Evolutionary conservation across 345 rosid species (phyloP), one percentile per base, ranked within the genome.

Genomic region (Corchorus capsularis): DNA sequence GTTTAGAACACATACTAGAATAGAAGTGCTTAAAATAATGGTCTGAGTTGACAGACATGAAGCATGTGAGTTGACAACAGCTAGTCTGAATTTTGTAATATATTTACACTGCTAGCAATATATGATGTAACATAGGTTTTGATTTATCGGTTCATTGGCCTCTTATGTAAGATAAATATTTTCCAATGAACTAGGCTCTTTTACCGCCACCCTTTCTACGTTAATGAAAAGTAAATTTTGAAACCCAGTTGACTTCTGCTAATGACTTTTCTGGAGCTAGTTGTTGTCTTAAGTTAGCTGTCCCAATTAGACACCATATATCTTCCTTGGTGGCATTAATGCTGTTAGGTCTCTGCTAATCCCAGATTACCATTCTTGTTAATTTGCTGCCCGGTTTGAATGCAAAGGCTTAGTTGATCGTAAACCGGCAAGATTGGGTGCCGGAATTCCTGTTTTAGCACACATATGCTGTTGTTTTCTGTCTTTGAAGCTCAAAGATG

Each of bases 11-110:
- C 73, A 52, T 69, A 9, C 15, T 52, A 17, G 8, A 35, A 34
- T 52, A 69, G 32, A 52, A 69, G 61, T 34, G 32, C 45, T 17
- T 60, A 73, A 61, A 27, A n/a, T 59, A 59, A 57, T 47, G 11
- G 62, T 55, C 47, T 55, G 75, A 41, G 52, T 43, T 39, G 13
- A 37, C 68, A 15, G 60, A 60, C 53, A n/a, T 46, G 27, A 27
- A 11, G 27, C 41, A 55, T 52, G 49, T 49, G 59, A n/a, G n/a
- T 13, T 45, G 14, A n/a, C 47, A n/a, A 2, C 52, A 8, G 13
- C 49, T n/a, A 64, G 52, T 11, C 34, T 20, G 27, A 4, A 19
- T 67, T 64, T 20, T 67, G 53, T 67, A 46, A 50, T 50, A 32
- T 49, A 34, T 50, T 46, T 15, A 46, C 41, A 14, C 19, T 13